phyloP scores from a whole-genome alignment of 108 stramenopile genomes.

The Pseudonitzschia multiseries region DNA sequence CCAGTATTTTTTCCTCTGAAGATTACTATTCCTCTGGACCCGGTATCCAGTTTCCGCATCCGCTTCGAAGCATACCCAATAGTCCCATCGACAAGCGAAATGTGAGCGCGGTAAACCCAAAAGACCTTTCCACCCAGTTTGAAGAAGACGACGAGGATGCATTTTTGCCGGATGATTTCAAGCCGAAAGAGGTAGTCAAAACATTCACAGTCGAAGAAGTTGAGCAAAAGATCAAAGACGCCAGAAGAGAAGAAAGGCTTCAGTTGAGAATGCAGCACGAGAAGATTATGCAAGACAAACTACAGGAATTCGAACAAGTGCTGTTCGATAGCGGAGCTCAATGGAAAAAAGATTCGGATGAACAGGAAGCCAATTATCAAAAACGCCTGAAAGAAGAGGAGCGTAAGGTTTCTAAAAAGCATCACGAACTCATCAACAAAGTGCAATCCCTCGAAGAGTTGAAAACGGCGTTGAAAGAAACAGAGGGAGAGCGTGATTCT shows the following conservation, averaged over 20 bases:
- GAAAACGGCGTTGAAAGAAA: slow-evolving; percentile 4
- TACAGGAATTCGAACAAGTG: slow-evolving; percentile 21
- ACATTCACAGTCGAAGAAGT: slow-evolving; percentile 26
- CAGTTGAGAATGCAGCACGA: slow-evolving; percentile 20
- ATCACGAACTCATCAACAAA: slow-evolving; percentile 22
- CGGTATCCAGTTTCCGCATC: slow-evolving; percentile 25
- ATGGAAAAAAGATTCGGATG: slow-evolving; percentile 33
- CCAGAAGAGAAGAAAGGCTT: slow-evolving; percentile 10
- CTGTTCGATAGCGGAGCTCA: slow-evolving; percentile 34
- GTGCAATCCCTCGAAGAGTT: slow-evolving; percentile 4
- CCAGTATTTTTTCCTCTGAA: background rate
- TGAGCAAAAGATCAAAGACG: slow-evolving; percentile 25
- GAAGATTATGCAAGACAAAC: slow-evolving; percentile 11
- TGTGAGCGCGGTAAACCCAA: slow-evolving; percentile 3
- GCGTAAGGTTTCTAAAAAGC: slow-evolving; percentile 17
- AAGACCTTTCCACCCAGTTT: slow-evolving; percentile 16
- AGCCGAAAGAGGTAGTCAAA: background rate
- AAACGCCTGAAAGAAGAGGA: slow-evolving; percentile 34
- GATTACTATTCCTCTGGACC: background rate
- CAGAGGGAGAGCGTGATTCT: slow-evolving; percentile 15
- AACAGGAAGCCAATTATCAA: slow-evolving; percentile 24
- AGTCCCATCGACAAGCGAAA: slow-evolving; percentile 12
- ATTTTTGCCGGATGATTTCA: slow-evolving; percentile 38
- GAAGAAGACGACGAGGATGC: slow-evolving; percentile 30
- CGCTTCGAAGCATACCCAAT: slow-evolving; percentile 15